Percentiles rank a stretch among this genome's conserved stretches.
Conservation (phyloP, 164 flowering plant genomes). For the Hamamelis virginiana region DNA sequence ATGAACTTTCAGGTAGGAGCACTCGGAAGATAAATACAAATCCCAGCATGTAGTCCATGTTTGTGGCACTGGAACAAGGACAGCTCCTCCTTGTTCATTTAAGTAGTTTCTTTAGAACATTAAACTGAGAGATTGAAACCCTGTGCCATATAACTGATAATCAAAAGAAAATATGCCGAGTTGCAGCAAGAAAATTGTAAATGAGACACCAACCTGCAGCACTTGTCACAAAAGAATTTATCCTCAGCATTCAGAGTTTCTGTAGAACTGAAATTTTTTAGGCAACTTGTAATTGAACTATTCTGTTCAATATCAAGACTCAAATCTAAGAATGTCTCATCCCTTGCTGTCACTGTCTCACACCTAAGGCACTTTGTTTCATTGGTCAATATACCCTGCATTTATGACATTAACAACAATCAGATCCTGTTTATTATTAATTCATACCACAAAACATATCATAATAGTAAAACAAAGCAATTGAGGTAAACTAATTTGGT, state of each 20-base stretch:
- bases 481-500: too few relatives aligned
- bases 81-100: too few relatives aligned
- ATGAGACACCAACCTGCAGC: conserved; percentile 67
- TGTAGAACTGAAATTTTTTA: conserved; percentile 96
- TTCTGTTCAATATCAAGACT: conserved; percentile 99
- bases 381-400: conserved; percentile 93
- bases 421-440: background rate
- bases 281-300: conserved; percentile 97
- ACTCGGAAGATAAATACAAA: too few relatives aligned
- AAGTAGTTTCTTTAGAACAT: too few relatives aligned
- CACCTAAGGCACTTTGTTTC: conserved; percentile 93
- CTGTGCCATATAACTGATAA: too few relatives aligned
- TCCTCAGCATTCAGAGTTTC: conserved; percentile 99
- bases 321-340: conserved; percentile 94
- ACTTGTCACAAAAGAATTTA: conserved; percentile 98
- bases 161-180: too few relatives aligned
- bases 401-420: background rate
- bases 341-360: conserved; percentile 99
- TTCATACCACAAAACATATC: background rate
- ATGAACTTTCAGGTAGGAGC: too few relatives aligned
- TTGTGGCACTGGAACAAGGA: too few relatives aligned
- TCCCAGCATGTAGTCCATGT: too few relatives aligned
- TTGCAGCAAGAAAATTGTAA: too few relatives aligned
- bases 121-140: too few relatives aligned
- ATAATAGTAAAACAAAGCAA: background rate